Conservation (phyloP, 2,329 filamentous ascomycete genomes). For the Penicillium sp. region DNA sequence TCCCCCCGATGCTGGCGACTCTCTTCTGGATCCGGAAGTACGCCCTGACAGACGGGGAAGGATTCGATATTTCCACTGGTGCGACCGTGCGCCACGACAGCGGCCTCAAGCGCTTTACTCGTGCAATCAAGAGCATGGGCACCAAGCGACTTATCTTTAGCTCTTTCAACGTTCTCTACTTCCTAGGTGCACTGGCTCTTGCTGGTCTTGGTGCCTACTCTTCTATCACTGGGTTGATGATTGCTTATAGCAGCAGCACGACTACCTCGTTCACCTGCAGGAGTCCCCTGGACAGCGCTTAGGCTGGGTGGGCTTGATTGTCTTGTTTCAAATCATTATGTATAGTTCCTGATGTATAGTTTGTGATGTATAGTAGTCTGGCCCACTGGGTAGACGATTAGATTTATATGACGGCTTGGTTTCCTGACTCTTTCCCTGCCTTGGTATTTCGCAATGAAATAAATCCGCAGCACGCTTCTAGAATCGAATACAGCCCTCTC, state of each 20-base stretch:
- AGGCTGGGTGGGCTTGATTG: neutral
- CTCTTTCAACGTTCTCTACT: constrained; percentile 12
- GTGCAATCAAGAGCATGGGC: constrained; percentile 35
- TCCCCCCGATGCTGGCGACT: constrained; percentile 54
- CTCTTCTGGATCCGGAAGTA: constrained; percentile 48
- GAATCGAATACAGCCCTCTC: neutral
- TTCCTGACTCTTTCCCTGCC: neutral
- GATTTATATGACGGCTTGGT: neutral
- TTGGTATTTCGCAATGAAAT: too few relatives aligned
- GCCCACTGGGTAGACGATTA: neutral
- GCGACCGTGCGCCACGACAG: constrained; percentile 35
- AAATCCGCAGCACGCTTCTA: neutral
- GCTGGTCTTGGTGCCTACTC: constrained; percentile 16
- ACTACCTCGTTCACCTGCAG: constrained; percentile 12
- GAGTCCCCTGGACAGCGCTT: constrained; percentile 15
- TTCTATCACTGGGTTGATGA: constrained; percentile 4
- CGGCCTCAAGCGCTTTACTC: constrained; percentile 41
- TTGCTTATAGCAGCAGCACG: neutral
- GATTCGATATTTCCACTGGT: constrained; percentile 46
- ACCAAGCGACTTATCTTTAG: constrained; percentile 13
- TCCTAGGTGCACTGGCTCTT: constrained; percentile 10
- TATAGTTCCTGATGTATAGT: neutral
- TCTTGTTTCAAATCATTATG: neutral
- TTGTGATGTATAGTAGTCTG: neutral
- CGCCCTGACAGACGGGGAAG: constrained; percentile 45